Conservation (phyloP, 2,329 filamentous ascomycete species). For the Orbilia oligospora region DNA sequence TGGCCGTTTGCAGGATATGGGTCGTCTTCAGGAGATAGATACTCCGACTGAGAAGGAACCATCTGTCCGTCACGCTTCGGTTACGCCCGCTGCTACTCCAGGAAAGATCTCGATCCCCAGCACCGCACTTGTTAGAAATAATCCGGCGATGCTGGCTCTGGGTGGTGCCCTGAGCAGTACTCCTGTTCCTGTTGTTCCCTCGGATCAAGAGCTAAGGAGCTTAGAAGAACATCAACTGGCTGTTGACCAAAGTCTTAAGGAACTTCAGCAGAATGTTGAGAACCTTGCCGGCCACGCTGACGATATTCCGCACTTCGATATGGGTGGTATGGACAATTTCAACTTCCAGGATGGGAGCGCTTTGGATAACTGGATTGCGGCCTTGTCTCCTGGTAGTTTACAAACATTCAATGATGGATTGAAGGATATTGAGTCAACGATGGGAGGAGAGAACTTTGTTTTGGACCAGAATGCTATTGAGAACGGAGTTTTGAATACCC, state of each 20-base stretch:
- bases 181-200: constrained; percentile 32
- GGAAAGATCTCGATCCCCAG: constrained; percentile 29
- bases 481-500: constrained; percentile 51
- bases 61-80: constrained; percentile 45
- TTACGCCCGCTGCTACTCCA: constrained; percentile 36
- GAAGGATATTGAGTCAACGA: constrained; percentile 40
- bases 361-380: constrained; percentile 53
- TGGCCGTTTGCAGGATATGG: constrained; percentile 41
- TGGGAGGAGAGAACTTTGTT: constrained; percentile 30
- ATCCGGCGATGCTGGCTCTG: constrained; percentile 28
- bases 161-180: constrained; percentile 23
- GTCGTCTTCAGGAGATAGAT: constrained; percentile 49
- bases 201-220: constrained; percentile 38
- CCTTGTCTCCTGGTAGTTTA: constrained; percentile 48
- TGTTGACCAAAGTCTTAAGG: constrained; percentile 49
- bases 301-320: constrained; percentile 29
- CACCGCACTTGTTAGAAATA: constrained; percentile 49
- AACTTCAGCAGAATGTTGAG: constrained; percentile 55
- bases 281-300: constrained; percentile 40
- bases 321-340: constrained; percentile 41
- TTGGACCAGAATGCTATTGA: constrained; percentile 46
- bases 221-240: constrained; percentile 45
- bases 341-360: constrained; percentile 35
- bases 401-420: constrained; percentile 47
- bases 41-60: constrained; percentile 52